Conservation (phyloP, 2,329 filamentous ascomycete species). For the Plectosphaerella cucumerina region DNA sequence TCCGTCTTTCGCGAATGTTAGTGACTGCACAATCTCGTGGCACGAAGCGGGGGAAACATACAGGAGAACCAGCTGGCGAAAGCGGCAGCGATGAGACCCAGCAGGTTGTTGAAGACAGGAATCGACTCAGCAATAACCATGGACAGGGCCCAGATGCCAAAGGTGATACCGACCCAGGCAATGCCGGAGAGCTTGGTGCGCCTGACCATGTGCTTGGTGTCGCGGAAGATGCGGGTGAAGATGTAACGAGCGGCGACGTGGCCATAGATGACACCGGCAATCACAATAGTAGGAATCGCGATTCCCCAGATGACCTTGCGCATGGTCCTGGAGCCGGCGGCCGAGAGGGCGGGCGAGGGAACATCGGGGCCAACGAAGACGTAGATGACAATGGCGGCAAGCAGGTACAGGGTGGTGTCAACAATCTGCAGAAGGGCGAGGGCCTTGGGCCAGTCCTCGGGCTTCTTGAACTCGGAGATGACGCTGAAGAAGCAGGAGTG, state of each 20-base stretch:
- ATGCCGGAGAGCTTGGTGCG: slow-evolving; percentile 45
- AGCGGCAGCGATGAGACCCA: slow-evolving; percentile 58
- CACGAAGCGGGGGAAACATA: slow-evolving; percentile 22
- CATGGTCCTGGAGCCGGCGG: slow-evolving; percentile 46
- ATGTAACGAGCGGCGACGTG: slow-evolving; percentile 64
- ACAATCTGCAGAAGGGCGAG: slow-evolving; percentile 45
- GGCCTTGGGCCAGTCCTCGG: slow-evolving; percentile 53
- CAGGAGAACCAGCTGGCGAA: slow-evolving; percentile 67
- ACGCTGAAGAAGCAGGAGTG: slow-evolving; percentile 68
- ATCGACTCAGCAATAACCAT: slow-evolving; percentile 68
- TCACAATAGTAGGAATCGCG: slow-evolving; percentile 65
- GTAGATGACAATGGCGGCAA: slow-evolving; percentile 65
- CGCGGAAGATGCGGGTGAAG: slow-evolving; percentile 59
- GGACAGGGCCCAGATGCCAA: slow-evolving; percentile 53
- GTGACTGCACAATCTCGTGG: too few species aligned
- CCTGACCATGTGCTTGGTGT: slow-evolving; percentile 50
- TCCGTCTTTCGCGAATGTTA: too few species aligned
- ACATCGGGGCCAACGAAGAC: slow-evolving; percentile 59
- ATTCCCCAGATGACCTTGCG: slow-evolving; percentile 65
- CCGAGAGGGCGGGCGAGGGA: slow-evolving; percentile 61
- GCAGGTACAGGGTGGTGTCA: slow-evolving; percentile 58
- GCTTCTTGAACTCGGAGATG: slow-evolving; percentile 59
- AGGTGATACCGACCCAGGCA: slow-evolving; percentile 55
- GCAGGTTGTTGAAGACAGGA: slow-evolving; percentile 62
- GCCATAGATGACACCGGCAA: slow-evolving; percentile 67